Base-by-base conservation (phyloP, 352 stramenopile species). In the Phytophthora vignae region DNA sequence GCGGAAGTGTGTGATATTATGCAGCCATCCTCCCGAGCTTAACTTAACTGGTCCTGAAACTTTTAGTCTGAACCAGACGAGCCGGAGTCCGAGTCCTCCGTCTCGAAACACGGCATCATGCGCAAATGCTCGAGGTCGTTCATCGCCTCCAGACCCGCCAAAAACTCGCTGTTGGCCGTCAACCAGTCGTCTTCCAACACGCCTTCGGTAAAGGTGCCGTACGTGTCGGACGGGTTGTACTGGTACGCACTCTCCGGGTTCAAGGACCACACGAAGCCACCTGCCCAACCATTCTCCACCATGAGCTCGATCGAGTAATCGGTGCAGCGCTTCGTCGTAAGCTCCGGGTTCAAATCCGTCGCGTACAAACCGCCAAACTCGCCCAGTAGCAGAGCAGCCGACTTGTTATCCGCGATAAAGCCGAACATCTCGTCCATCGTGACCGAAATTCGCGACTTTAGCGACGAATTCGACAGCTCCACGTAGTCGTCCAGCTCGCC, bases 381-480 rank as follows among this genome's bases (percentile, higher is more conserved):
- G 33, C 86, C 86, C 11, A 94, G 61, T 14, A 94, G 65, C 8
- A 92, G 48, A 17, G 86, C 83, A 5, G 82, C 79, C 1, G 77
- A 73, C 2, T 71, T 81, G 33, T 88, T 74, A 11, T 73, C 70
- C 8, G 74, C 79, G 14, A 92, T 63, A 52, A 85, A 90, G 19
- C 87, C 87, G 66, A 92, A 89, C 87, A 92, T 91, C 38, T 87
- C 69, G 55, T 90, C 73, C 61, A 90, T 88, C 12, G 84, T 87
- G 5, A 61, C 76, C 53, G 74, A 73, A 46, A 94, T 64, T 12
- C 75, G 82, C 6, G 60, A 53, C 8, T 73, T 71, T 2, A 94
- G 58, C 1, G 63, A 75, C 3, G 78, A 63, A 49, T 91, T 82
- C 14, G 72, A 74, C 21, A 92, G 76, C 58, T 94, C 86, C 11